Evolutionary conservation across 2,329 filamentous ascomycete genomes (phyloP).

Genomic region (Didymella lethalis): DNA sequence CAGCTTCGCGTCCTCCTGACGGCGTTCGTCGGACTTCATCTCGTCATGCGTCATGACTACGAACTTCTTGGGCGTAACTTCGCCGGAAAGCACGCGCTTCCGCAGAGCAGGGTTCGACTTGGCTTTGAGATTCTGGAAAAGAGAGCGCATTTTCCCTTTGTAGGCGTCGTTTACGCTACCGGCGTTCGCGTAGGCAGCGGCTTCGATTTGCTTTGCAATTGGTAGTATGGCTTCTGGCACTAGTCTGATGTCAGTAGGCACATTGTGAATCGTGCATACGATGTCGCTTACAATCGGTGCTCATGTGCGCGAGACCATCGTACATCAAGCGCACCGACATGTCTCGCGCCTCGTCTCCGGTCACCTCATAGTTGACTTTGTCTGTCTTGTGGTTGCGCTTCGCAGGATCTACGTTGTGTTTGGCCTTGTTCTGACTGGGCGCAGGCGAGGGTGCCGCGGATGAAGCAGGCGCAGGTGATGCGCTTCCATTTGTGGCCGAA

Average conservation of each 20-base stretch:
- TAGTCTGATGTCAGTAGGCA: slow-evolving; percentile 32
- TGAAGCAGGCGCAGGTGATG: slow-evolving; percentile 46
- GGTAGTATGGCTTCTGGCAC: slow-evolving; percentile 71
- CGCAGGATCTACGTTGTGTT: slow-evolving; percentile 67
- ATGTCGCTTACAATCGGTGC: slow-evolving; percentile 56
- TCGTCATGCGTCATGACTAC: slow-evolving; percentile 90
- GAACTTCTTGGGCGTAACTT: slow-evolving; percentile 75
- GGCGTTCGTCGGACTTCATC: slow-evolving; percentile 85
- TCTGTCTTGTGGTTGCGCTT: slow-evolving; percentile 86
- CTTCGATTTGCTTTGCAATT: slow-evolving; percentile 75
- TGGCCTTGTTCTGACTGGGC: slow-evolving; percentile 62
- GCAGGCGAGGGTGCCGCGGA: slow-evolving; percentile 55
- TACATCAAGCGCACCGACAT: slow-evolving; percentile 91
- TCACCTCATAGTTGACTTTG: slow-evolving; percentile 78
- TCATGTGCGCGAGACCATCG: slow-evolving; percentile 83
- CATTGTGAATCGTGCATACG: neutral
- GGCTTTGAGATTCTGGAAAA: slow-evolving; percentile 95
- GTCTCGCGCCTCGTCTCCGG: slow-evolving; percentile 76
- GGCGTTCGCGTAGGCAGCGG: slow-evolving; percentile 74
- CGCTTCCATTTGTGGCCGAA: slow-evolving; percentile 34
- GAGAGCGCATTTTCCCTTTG: slow-evolving; percentile 85
- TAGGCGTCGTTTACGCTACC: slow-evolving; percentile 78
- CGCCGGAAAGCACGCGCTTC: slow-evolving; percentile 75
- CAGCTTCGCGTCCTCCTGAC: slow-evolving; percentile 76
- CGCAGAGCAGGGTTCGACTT: slow-evolving; percentile 83